These are phyloP conservation scores for Trichophyton rubrum DNA, from an alignment of 2,329 filamentous ascomycete genomes.

Conservation along the genomic window DNA sequence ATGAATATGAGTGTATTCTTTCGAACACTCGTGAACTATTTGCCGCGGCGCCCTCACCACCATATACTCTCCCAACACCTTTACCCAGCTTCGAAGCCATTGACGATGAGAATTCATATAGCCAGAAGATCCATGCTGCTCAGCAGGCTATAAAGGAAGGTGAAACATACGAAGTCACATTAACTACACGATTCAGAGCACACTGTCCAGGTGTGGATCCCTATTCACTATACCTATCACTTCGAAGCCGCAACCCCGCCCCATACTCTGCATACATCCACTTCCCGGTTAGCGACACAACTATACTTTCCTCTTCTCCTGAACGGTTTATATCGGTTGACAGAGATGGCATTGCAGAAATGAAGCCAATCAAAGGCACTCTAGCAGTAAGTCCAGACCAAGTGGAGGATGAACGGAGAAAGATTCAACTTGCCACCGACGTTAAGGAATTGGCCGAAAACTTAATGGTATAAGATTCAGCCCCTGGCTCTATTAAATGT, in stretches of 20 bases:
- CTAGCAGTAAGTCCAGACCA: conserved; percentile 62
- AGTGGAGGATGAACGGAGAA: conserved; percentile 59
- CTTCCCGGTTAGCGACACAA: conserved; percentile 48
- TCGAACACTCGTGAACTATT: conserved; percentile 5
- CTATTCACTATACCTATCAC: conserved; percentile 49
- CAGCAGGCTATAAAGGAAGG: conserved; percentile 62
- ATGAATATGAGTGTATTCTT: conserved; percentile 8
- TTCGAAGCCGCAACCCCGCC: conserved; percentile 62
- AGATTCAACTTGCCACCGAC: conserved; percentile 50
- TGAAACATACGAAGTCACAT: conserved; percentile 74
- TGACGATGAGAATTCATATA: conserved; percentile 42
- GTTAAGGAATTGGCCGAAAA: conserved; percentile 93
- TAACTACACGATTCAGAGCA: conserved; percentile 63
- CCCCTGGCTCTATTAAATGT: neutral
- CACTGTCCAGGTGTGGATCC: conserved; percentile 22
- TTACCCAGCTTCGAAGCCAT: conserved; percentile 11
- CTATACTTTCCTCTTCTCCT: conserved; percentile 66
- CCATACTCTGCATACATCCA: conserved; percentile 75
- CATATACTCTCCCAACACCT: conserved; percentile 1
- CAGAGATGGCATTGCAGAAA: conserved; percentile 37
- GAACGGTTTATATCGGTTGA: conserved; percentile 74
- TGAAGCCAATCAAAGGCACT: conserved; percentile 93
- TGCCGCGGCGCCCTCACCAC: conserved; percentile 1
- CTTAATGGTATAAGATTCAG: conserved; percentile 50
- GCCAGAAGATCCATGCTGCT: conserved; percentile 53